These are phyloP conservation scores for Diplocarpon mali DNA, from an alignment of 2,329 filamentous ascomycete genomes.

Conservation along the genomic window DNA sequence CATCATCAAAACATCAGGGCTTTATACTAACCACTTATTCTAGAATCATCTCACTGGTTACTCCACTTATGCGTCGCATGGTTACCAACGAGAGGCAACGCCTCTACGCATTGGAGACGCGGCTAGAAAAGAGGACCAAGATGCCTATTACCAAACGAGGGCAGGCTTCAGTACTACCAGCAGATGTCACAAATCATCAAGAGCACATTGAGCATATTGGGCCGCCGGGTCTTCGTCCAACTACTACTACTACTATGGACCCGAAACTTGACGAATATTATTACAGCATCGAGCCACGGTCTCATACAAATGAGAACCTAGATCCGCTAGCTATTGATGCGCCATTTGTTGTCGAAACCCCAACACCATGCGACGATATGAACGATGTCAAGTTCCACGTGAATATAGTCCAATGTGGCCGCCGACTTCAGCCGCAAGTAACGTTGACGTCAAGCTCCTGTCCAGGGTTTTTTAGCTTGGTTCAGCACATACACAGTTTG, in stretches of 20 bases:
- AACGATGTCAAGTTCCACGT: neutral
- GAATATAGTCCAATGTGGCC: conserved; percentile 11
- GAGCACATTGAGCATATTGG: neutral
- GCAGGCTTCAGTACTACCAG: neutral
- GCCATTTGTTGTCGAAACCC: neutral
- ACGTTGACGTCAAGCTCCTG: conserved; percentile 14
- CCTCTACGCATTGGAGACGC: conserved; percentile 20
- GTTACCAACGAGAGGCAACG: conserved; percentile 28
- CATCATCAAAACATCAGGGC: neutral
- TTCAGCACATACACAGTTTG: conserved; percentile 17
- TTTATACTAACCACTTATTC: conserved; percentile 6
- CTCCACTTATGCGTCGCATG: conserved; percentile 25
- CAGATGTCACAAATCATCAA: neutral
- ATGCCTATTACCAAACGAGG: neutral
- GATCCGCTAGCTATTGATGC: neutral
- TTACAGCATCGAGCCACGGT: conserved; percentile 3
- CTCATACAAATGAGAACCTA: neutral
- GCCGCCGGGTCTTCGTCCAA: neutral
- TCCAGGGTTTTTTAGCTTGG: conserved; percentile 19
- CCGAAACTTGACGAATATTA: conserved; percentile 11
- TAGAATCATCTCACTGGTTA: conserved; percentile 23
- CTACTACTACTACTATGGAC: conserved; percentile 2
- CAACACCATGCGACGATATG: neutral
- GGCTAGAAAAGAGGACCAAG: conserved; percentile 12
- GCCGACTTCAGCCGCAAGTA: conserved; percentile 15